Conservation (phyloP, 2,329 filamentous ascomycete species). For the Pezicula neosporulosa region DNA sequence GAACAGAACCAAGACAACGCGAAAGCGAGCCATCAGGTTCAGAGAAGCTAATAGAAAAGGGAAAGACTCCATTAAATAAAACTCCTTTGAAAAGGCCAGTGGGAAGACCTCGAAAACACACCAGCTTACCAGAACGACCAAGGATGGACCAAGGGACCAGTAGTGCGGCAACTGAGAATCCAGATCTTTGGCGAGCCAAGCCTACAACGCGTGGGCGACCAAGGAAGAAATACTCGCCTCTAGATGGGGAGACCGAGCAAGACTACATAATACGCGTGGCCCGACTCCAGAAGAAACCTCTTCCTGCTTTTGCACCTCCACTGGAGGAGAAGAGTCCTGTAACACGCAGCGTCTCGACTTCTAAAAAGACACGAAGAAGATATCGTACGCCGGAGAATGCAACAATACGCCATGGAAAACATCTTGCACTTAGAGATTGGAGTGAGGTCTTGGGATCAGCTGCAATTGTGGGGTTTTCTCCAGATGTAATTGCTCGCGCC, state of each 20-base stretch:
- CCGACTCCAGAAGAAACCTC: constrained; percentile 34
- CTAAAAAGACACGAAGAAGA: constrained; percentile 5
- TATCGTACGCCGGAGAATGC: constrained; percentile 6
- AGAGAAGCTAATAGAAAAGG: background rate
- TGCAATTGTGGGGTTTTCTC: constrained; percentile 67
- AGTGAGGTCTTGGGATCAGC: constrained; percentile 79
- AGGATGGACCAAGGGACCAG: background rate
- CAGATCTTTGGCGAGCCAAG: constrained; percentile 13
- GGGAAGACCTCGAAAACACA: constrained; percentile 21
- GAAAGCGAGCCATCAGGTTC: constrained; percentile 6
- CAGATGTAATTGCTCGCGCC: constrained; percentile 62
- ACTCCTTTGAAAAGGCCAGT: constrained; percentile 7
- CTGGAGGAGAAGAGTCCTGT: background rate
- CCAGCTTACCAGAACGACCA: constrained; percentile 13
- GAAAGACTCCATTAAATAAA: background rate
- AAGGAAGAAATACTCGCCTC: constrained; percentile 19
- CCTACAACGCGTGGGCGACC: constrained; percentile 20
- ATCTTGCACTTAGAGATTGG: constrained; percentile 61
- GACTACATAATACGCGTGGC: constrained; percentile 47
- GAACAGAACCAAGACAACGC: constrained; percentile 29
- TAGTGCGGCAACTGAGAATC: constrained; percentile 1
- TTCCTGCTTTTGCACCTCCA: constrained; percentile 29
- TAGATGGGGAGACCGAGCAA: constrained; percentile 30
- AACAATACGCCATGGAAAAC: constrained; percentile 4
- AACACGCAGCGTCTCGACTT: background rate